Base-by-base conservation (phyloP, 1,284 basidiomycete species). In the Tilletia walkeri region DNA sequence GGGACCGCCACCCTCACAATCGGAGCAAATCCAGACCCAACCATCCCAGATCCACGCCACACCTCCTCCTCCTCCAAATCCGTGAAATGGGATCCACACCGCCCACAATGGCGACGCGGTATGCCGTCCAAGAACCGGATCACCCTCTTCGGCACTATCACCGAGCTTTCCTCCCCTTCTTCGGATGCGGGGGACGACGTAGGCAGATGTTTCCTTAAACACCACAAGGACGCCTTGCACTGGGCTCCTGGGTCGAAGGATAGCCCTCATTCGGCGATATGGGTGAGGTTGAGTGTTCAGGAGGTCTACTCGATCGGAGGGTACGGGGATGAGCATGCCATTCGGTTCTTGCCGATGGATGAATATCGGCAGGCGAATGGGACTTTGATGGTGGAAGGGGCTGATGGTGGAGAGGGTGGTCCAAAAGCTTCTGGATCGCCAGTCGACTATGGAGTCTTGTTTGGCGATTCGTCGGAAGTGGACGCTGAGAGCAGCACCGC, bases 301-400 rank as follows among this genome's bases (percentile, higher is more conserved):
- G 68, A 70, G 65, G 73, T 78, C 7, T 82, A 82, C 68, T 77
- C 76, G 66, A 77, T 83, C 0, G 82, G 82, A 7, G 82, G 82
- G 34, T 83, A 80, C 41, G 81, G 82, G 7, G 82, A 83, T 67
- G 82, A 83, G 70, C 81, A 82, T 72, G 74, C 72, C 53, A 83
- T 83, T 38, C 81, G 82, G 30, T 74, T 76, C 75, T 70, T 83
- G 63, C 70, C 67, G 41, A 67, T 70, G 66, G 71, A 75, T 9
- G 69, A 72, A 20, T 82, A 67, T 12, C n/a, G 54, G 34, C 20
- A 30, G 34, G 54, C 20, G 12, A 12, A 56, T 56, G n/a, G 14
- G 24, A 30, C 24, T 20, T 30, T 24, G 34, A 56, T 4, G 20
- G 24, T 30, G 54, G 54, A 56, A 4, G 34, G 20, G n/a, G 54